Conservation (phyloP, 441 rosid genomes). For the Breynia disticha region DNA sequence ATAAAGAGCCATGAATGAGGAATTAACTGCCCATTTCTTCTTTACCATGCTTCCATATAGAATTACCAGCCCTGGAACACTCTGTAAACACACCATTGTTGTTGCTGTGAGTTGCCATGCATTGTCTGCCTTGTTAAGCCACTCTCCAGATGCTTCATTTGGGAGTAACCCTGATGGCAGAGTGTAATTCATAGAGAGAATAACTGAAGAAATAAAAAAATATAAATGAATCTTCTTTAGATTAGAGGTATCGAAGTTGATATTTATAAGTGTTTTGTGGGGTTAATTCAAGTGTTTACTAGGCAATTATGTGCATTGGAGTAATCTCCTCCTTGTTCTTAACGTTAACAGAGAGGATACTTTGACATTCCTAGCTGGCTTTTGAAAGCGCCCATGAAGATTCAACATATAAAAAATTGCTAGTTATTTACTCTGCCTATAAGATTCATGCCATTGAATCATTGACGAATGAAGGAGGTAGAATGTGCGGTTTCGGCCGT, state of each 20-base stretch:
- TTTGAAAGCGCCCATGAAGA: no score
- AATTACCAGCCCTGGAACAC: slow-evolving; percentile 54
- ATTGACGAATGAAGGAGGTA: no score
- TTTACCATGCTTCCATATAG: slow-evolving; percentile 59
- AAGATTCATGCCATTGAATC: no score
- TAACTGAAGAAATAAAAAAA: background rate
- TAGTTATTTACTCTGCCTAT: no score
- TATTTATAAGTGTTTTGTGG: slow-evolving; percentile 17
- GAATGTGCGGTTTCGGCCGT: no score
- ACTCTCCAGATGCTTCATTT: slow-evolving; percentile 24
- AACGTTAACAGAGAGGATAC: slow-evolving; percentile 6
- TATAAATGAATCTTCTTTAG: background rate
- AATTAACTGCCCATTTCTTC: slow-evolving; percentile 67
- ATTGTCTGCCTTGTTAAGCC: slow-evolving; percentile 50
- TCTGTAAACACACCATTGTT: slow-evolving; percentile 42
- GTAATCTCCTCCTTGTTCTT: slow-evolving; percentile 16
- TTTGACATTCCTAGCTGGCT: slow-evolving; percentile 20
- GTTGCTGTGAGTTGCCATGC: slow-evolving; percentile 62
- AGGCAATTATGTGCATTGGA: slow-evolving; percentile 23
- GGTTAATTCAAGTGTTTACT: background rate
- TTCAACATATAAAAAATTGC: no score
- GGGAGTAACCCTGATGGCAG: slow-evolving; percentile 22
- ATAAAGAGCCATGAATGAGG: slow-evolving; percentile 62
- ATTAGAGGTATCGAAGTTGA: background rate
- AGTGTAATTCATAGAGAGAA: slow-evolving; percentile 3